Conservation (phyloP, 2,329 filamentous ascomycete species). For the Mycocentrospora acerina region DNA sequence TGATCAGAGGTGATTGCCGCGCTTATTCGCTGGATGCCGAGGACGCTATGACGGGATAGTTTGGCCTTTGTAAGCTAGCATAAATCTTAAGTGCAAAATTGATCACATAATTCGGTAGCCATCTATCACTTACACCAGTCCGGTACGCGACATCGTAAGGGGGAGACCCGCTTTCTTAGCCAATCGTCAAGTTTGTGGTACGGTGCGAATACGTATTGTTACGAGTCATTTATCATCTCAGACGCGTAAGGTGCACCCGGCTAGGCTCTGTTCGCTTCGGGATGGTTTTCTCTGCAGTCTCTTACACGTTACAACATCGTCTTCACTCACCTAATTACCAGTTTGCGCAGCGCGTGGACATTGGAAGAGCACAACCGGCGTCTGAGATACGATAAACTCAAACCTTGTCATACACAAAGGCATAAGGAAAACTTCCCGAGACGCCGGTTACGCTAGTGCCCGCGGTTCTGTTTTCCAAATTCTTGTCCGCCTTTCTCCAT, state of each 20-base stretch:
- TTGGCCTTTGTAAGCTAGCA: constrained; percentile 25
- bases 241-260: constrained; percentile 27
- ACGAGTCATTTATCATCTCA: constrained; percentile 26
- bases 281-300: constrained; percentile 8
- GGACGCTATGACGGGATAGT: constrained; percentile 22
- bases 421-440: too few species aligned
- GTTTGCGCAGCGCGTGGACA: constrained; percentile 3
- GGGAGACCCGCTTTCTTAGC: constrained; percentile 9
- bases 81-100: constrained; percentile 6
- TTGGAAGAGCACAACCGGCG: constrained; percentile 15
- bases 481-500: not conserved
- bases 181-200: too few species aligned
- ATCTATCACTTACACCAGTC: constrained; percentile 2
- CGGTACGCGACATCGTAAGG: too few species aligned
- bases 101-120: too few species aligned
- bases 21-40: constrained; percentile 17
- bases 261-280: constrained; percentile 17
- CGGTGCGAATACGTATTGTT: too few species aligned
- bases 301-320: constrained; percentile 20
- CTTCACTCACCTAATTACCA: constrained; percentile 6
- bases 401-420: constrained; percentile 15
- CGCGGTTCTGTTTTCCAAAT: not conserved
- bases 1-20: constrained; percentile 4
- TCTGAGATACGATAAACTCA: constrained; percentile 22
- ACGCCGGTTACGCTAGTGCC: constrained; percentile 2